phyloP scores from a whole-genome alignment of 805 yeast genomes.

The Saccharomycopsis sp. region DNA sequence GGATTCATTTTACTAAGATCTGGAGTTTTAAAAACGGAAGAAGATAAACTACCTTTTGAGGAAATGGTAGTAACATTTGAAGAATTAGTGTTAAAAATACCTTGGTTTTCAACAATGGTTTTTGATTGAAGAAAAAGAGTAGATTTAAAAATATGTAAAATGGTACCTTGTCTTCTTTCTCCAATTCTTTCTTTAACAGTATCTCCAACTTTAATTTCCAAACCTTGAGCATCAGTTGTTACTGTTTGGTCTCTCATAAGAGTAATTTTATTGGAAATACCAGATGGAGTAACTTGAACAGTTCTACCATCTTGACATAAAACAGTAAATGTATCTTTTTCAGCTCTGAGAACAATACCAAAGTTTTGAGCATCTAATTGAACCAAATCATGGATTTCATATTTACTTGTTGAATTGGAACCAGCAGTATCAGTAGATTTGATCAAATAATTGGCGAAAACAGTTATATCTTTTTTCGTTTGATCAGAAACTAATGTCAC shows the following conservation, averaged over 20 bases:
- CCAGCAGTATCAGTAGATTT: conserved; percentile 85
- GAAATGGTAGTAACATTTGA: conserved; percentile 73
- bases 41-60: conserved; percentile 63
- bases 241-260: conserved; percentile 61
- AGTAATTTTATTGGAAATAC: conserved; percentile 73
- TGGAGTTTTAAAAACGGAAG: conserved; percentile 35
- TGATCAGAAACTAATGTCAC: conserved; percentile 87
- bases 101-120: conserved; percentile 73
- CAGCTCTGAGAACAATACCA: conserved; percentile 85
- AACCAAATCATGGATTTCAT: conserved; percentile 81
- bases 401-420: conserved; percentile 62
- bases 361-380: conserved; percentile 77
- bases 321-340: conserved; percentile 74
- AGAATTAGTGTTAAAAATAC: conserved; percentile 77
- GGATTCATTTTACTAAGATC: conserved; percentile 89
- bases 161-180: conserved; percentile 80
- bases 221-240: conserved; percentile 79
- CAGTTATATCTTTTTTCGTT: conserved; percentile 79
- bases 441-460: conserved; percentile 82
- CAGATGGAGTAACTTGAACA: conserved; percentile 59
- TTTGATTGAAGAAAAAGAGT: conserved; percentile 72
- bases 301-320: conserved; percentile 75
- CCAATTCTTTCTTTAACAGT: conserved; percentile 79
- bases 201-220: conserved; percentile 82
- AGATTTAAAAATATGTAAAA: conserved; percentile 77